Evolutionary conservation across 352 stramenopile genomes (phyloP).

Genomic region (Phytopythium sindhum): DNA sequence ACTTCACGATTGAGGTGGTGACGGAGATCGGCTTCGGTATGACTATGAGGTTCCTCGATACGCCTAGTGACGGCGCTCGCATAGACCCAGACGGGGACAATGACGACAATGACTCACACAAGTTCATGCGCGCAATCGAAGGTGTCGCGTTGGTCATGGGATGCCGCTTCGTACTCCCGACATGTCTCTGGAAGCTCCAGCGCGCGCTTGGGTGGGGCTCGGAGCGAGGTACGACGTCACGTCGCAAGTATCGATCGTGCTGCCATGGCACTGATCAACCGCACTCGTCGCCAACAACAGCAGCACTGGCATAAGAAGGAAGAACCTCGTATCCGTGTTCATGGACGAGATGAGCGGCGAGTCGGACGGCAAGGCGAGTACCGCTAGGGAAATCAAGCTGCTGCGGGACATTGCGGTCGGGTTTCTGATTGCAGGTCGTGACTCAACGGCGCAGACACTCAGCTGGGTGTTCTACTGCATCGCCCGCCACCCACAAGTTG

Average conservation of each 20-base stretch:
- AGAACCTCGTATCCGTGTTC: slow-evolving; percentile 26
- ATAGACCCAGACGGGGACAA: background rate
- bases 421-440: slow-evolving; percentile 56
- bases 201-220: background rate
- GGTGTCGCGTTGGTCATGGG: background rate
- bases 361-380: background rate
- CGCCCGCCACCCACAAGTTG: slow-evolving; percentile 29
- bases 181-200: slow-evolving; percentile 7
- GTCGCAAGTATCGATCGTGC: slow-evolving; percentile 14
- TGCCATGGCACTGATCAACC: slow-evolving; percentile 13
- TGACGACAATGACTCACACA: background rate
- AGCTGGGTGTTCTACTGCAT: slow-evolving; percentile 50
- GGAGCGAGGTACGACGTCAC: background rate
- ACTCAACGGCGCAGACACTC: slow-evolving; percentile 51
- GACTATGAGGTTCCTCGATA: slow-evolving; percentile 29
- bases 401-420: slow-evolving; percentile 53
- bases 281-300: slow-evolving; percentile 5
- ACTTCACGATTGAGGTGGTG: slow-evolving; percentile 65
- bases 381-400: slow-evolving; percentile 8
- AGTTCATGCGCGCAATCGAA: background rate
- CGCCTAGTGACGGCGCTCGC: background rate
- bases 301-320: background rate
- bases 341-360: slow-evolving; percentile 18
- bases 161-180: slow-evolving; percentile 1
- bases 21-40: slow-evolving; percentile 65